Evolutionary conservation across 805 yeast genomes (phyloP).

Genomic region (Nakazawaea pomicola): DNA sequence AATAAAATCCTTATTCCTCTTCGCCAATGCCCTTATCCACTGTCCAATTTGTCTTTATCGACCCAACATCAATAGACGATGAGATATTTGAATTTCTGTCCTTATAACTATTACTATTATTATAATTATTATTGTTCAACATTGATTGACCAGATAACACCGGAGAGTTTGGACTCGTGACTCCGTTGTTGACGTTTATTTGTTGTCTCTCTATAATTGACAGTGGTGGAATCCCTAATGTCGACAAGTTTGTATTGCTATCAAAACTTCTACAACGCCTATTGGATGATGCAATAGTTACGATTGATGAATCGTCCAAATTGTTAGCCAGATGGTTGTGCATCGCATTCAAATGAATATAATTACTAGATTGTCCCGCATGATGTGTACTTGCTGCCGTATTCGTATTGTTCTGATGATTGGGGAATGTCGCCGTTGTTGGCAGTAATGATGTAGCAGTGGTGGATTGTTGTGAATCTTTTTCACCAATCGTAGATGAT

Average conservation of each 20-base stretch:
- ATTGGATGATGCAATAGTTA: slow-evolving; percentile 29
- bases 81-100: neutral
- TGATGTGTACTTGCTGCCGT: too few relatives aligned
- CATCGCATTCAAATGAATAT: slow-evolving; percentile 9
- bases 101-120: neutral
- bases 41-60: slow-evolving; percentile 10
- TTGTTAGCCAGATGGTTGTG: slow-evolving; percentile 9
- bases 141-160: too few relatives aligned
- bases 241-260: slow-evolving; percentile 52
- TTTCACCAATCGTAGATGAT: slow-evolving; percentile 1
- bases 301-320: slow-evolving; percentile 25
- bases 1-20: neutral
- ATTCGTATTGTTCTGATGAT: neutral
- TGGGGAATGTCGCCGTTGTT: slow-evolving; percentile 16
- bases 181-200: neutral
- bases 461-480: slow-evolving; percentile 27
- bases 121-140: too few relatives aligned
- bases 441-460: slow-evolving; percentile 49
- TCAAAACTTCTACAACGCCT: slow-evolving; percentile 31
- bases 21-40: slow-evolving; percentile 3
- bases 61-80: slow-evolving; percentile 6
- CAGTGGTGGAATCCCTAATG: slow-evolving; percentile 71
- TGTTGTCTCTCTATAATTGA: slow-evolving; percentile 50
- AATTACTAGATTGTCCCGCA: slow-evolving; percentile 4
- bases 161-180: slow-evolving; percentile 7